Percentiles rank a stretch among this genome's conserved stretches.
Conservation (phyloP, 306 rosid genomes). For the Morella rubra region DNA sequence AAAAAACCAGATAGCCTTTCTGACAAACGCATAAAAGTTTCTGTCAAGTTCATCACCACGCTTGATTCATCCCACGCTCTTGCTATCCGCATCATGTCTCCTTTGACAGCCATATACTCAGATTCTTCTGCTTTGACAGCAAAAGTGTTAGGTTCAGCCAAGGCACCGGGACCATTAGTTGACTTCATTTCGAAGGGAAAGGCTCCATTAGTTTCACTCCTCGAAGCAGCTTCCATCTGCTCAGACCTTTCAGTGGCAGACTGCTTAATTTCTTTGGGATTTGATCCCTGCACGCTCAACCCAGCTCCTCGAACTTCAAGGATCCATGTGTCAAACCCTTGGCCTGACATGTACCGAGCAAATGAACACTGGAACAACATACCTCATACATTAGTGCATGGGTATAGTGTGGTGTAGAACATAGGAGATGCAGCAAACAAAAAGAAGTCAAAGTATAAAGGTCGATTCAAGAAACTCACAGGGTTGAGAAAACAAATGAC, state of each 20-base stretch:
- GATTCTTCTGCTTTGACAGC: conserved; percentile 40
- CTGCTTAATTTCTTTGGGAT: conserved; percentile 54
- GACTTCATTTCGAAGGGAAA: conserved; percentile 41
- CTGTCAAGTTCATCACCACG: conserved; percentile 60
- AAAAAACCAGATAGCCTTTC: conserved; percentile 90
- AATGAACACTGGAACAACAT: conserved; percentile 72
- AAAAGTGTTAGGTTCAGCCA: conserved; percentile 41
- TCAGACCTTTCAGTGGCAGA: conserved; percentile 61
- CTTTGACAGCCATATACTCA: conserved; percentile 31
- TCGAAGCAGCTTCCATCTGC: conserved; percentile 69
- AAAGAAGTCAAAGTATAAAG: neutral
- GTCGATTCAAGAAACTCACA: neutral
- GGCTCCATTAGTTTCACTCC: conserved; percentile 45
- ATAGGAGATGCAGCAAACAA: neutral
- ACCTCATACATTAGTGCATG: conserved; percentile 12
- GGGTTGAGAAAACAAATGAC: conserved; percentile 1
- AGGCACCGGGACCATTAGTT: conserved; percentile 33
- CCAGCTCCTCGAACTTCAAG: conserved; percentile 99
- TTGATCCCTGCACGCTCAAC: conserved; percentile 61
- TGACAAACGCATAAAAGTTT: conserved; percentile 66
- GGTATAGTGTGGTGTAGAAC: neutral
- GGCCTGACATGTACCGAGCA: conserved; percentile 92
- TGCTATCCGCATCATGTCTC: conserved; percentile 41
- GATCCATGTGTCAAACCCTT: conserved; percentile 96
- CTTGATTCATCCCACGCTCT: conserved; percentile 82